Percentiles rank a stretch among this genome's conserved stretches.
These are phyloP conservation scores for Aspergillus flavus DNA, from an alignment of 2,329 filamentous ascomycete species.

Conservation along the genomic window DNA sequence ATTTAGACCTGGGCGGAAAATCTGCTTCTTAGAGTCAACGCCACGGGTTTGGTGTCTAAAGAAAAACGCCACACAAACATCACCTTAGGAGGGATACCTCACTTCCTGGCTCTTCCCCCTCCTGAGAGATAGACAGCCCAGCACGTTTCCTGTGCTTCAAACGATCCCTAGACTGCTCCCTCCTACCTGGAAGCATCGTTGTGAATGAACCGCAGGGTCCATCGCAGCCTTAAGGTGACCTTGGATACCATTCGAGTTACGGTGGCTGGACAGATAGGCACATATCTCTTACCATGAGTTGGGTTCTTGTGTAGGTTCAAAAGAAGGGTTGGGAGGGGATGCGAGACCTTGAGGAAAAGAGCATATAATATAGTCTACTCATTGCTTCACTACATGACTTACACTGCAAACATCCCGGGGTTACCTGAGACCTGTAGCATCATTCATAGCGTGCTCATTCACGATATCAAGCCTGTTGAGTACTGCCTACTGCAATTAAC, in stretches of 20 bases:
- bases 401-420: neutral
- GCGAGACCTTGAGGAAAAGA: neutral
- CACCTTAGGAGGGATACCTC: no score
- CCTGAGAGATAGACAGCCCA: no score
- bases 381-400: neutral
- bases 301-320: neutral
- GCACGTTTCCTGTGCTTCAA: no score
- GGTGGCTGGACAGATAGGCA: neutral
- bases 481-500: neutral
- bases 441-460: neutral
- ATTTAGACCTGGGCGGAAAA: no score
- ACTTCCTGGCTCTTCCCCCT: no score
- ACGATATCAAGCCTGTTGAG: neutral
- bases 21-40: no score
- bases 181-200: no score
- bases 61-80: no score
- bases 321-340: neutral
- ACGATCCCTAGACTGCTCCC: no score
- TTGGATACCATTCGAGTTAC: neutral
- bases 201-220: no score
- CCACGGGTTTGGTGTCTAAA: no score
- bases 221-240: neutral
- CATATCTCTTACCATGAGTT: neutral
- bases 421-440: neutral
- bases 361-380: neutral